Conservation (phyloP, 306 rosid species). For the Spatholobus suberectus region DNA sequence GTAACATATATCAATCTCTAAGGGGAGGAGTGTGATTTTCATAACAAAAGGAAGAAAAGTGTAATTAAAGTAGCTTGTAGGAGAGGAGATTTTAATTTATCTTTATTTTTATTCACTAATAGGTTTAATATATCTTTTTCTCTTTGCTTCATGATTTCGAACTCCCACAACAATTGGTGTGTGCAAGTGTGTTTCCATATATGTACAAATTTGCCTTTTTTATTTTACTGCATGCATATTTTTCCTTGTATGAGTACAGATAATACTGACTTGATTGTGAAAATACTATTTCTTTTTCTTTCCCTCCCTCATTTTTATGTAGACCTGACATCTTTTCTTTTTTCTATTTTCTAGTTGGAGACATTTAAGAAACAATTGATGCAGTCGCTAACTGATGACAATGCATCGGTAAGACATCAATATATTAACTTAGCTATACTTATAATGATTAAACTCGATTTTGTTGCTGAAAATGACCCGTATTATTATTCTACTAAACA, state of each 20-base stretch:
- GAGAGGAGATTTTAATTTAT: not conserved
- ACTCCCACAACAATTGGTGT: not conserved
- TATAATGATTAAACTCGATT: slow-evolving; percentile 6
- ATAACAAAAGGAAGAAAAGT: not conserved
- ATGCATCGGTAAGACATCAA: slow-evolving; percentile 70
- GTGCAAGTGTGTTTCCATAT: not conserved
- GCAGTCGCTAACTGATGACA: slow-evolving; percentile 88
- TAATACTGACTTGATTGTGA: slow-evolving; percentile 6
- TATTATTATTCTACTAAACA: slow-evolving; percentile 21
- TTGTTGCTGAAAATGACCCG: slow-evolving; percentile 23
- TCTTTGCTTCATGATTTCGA: not conserved
- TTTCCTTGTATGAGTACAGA: slow-evolving; percentile 6
- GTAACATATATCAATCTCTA: not conserved
- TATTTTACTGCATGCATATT: slow-evolving; percentile 19
- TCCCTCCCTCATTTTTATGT: not conserved
- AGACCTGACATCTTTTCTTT: slow-evolving; percentile 4
- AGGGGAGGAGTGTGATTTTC: not conserved
- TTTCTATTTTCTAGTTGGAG: slow-evolving; percentile 74
- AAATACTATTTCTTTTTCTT: not conserved
- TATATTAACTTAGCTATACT: slow-evolving; percentile 22
- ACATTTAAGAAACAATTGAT: slow-evolving; percentile 88
- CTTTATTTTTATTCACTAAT: not conserved
- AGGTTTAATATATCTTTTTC: not conserved
- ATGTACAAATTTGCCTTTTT: not conserved
- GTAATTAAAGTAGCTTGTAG: not conserved